Evolutionary conservation across 208 protist genomes (phyloP).

Genomic region (Zelonia costaricensis): DNA sequence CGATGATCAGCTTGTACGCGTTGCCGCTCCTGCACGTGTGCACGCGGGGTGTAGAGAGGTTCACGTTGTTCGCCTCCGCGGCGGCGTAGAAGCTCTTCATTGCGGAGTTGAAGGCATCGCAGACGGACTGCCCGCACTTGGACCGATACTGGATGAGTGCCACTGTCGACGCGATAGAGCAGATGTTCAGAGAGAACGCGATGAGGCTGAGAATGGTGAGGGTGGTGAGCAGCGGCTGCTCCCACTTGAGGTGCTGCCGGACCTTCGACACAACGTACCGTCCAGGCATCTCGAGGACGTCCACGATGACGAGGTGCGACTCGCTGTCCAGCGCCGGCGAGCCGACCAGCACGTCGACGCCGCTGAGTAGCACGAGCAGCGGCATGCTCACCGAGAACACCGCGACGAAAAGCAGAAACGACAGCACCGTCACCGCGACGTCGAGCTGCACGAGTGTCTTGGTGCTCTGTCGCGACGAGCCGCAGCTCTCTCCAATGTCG

Average conservation of each 20-base stretch:
- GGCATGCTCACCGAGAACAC: slow-evolving; percentile 10
- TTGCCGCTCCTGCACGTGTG: slow-evolving; percentile 29
- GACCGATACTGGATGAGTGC: slow-evolving; percentile 16
- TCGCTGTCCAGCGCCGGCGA: slow-evolving; percentile 13
- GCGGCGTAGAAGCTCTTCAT: slow-evolving; percentile 39
- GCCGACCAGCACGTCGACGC: slow-evolving; percentile 23
- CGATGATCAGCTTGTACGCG: slow-evolving; percentile 28
- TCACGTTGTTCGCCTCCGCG: background rate
- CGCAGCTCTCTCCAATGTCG: slow-evolving; percentile 39
- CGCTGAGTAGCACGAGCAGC: slow-evolving; percentile 29
- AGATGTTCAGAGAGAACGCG: slow-evolving; percentile 31
- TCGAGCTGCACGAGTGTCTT: slow-evolving; percentile 15
- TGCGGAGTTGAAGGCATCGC: slow-evolving; percentile 23
- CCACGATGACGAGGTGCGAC: slow-evolving; percentile 15
- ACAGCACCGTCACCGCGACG: slow-evolving; percentile 25
- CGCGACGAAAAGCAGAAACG: slow-evolving; percentile 24
- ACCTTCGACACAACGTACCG: slow-evolving; percentile 23
- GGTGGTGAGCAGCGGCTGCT: slow-evolving; percentile 25
- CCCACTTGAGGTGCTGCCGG: slow-evolving; percentile 15
- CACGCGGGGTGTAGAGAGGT: background rate
- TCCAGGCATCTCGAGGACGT: slow-evolving; percentile 12
- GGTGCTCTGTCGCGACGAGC: slow-evolving; percentile 1
- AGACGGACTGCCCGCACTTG: slow-evolving; percentile 52
- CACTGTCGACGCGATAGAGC: slow-evolving; percentile 29
- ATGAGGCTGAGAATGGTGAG: slow-evolving; percentile 13